Percentiles rank a stretch among this genome's conserved stretches.
phyloP scores from a whole-genome alignment of 768 basidiomycete species.

The Suillus plorans region DNA sequence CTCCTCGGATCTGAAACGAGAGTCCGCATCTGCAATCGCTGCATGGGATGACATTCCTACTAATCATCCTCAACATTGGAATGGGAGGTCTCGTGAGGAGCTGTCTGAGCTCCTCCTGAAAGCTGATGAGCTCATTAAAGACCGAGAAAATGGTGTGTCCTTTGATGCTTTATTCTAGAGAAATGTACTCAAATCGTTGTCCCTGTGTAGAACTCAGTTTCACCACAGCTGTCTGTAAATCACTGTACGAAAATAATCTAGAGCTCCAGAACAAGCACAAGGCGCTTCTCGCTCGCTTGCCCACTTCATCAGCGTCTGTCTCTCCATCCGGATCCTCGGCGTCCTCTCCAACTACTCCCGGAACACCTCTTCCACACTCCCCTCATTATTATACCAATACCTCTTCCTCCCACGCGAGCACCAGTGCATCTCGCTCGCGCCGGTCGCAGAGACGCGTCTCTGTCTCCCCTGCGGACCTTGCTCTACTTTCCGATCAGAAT shows the following conservation, averaged over 20 bases:
- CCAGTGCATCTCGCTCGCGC: slow-evolving; percentile 25
- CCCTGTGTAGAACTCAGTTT: slow-evolving; percentile 56
- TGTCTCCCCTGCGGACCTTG: slow-evolving; percentile 67
- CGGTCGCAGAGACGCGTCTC: slow-evolving; percentile 45
- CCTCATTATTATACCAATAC: slow-evolving; percentile 33
- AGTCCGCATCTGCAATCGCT: slow-evolving; percentile 27
- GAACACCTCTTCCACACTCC: slow-evolving; percentile 32
- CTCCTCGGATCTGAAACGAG: slow-evolving; percentile 31
- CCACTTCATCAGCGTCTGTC: slow-evolving; percentile 41
- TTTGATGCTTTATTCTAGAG: slow-evolving; percentile 6
- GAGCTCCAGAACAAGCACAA: slow-evolving; percentile 71
- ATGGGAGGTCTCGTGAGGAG: slow-evolving; percentile 71
- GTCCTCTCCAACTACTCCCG: slow-evolving; percentile 26
- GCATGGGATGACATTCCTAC: slow-evolving; percentile 18
- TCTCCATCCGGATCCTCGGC: slow-evolving; percentile 25
- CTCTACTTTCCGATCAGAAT: slow-evolving; percentile 78
- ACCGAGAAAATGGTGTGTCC: slow-evolving; percentile 69
- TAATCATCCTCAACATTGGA: slow-evolving; percentile 44
- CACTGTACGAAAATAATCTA: slow-evolving; percentile 66
- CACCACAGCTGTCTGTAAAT: slow-evolving; percentile 69
- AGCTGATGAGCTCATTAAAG: slow-evolving; percentile 74
- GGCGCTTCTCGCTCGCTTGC: slow-evolving; percentile 64
- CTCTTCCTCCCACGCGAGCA: slow-evolving; percentile 18
- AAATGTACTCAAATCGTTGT: slow-evolving; percentile 10
- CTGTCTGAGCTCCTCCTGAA: slow-evolving; percentile 66